A percentile compares a stretch with the other conserved stretches of the same genome.
phyloP scores from a whole-genome alignment of 805 yeast species.

The Blastobotrys peoriensis region DNA sequence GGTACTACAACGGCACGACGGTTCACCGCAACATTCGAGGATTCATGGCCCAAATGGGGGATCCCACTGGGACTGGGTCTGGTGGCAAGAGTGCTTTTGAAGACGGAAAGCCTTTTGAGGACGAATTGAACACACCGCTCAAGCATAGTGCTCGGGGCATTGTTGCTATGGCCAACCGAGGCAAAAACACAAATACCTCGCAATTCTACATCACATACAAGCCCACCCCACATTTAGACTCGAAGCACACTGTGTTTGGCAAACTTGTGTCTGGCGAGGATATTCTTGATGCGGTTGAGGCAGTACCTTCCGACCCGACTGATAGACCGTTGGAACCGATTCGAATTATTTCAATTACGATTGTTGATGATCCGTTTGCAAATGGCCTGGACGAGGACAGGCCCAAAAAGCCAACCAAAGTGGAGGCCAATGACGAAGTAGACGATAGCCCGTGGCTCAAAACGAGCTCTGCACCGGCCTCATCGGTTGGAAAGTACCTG shows the following conservation, averaged over 20 bases:
- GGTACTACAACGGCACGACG: constrained; percentile 28
- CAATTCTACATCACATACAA: constrained; percentile 81
- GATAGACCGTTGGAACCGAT: constrained; percentile 43
- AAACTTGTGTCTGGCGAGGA: constrained; percentile 37
- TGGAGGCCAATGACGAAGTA: constrained; percentile 4
- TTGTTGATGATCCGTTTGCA: constrained; percentile 20
- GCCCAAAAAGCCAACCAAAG: constrained; percentile 1
- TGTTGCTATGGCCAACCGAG: constrained; percentile 87
- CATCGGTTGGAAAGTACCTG: constrained; percentile 20
- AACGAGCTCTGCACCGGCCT: constrained; percentile 4
- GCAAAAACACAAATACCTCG: constrained; percentile 88
- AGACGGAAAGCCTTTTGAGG: constrained; percentile 36
- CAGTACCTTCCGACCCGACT: constrained; percentile 39
- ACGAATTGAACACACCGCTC: constrained; percentile 36
- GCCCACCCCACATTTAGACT: constrained; percentile 66
- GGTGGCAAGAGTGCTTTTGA: constrained; percentile 51
- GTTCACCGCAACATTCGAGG: constrained; percentile 29
- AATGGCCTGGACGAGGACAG: constrained; percentile 7
- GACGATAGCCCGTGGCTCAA: constrained; percentile 24
- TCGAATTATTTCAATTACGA: constrained; percentile 27
- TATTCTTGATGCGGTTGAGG: constrained; percentile 54
- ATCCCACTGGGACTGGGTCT: constrained; percentile 31
- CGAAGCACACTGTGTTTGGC: constrained; percentile 77
- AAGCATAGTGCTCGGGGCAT: constrained; percentile 75
- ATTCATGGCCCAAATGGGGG: constrained; percentile 34